Evolutionary conservation across 1,139 yeast species (phyloP), one percentile per base, ranked within the genome.

Genomic region (Suhomyces chickasaworum): DNA sequence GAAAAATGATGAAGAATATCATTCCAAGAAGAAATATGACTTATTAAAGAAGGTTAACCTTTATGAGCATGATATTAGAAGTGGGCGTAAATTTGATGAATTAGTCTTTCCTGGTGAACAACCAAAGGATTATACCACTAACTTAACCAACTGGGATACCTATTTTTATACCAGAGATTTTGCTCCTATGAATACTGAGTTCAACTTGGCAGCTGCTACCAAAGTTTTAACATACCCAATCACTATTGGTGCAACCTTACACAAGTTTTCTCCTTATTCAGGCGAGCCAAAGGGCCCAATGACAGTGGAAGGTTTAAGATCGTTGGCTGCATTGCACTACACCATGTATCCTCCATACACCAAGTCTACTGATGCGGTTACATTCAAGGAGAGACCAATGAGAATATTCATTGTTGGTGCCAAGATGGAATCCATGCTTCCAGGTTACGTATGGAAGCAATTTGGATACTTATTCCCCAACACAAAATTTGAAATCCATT

Each of bases 381-480:
- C 78, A 27, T 81, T 85, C 66, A 88, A 86, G 61, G 96, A 90
- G 57, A 79, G 97, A 57, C 96, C 99, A 17, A 77, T 93, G 75
- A 80, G 99, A 56, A 75, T 93, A 44, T 93, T 93, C 68, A 79
- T 93, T 47, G 74, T 93, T 36, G 98, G 98, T 18, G 89, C 99
- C 6, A 82, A 95, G 56, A 89, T 95, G 60, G 99, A 93, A 69
- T 84, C 96, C 4, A 89, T 90, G 76, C 75, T 93, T 48, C 99
- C 99, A 4, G 89, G 90, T 13, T 95, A 88, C 62, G 93, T 91
- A 37, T 93, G 99, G 99, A 88, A 89, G 67, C 99, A 93, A 69
- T 73, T 93, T 56, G 86, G 91, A 29, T 89, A 83, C 63, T 71
- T 93, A 52, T 87, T 91, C 69, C 98, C 98, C 10, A 82, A 84